Conservation (phyloP, 495 filamentous ascomycete genomes). For the Daldinia childiae region DNA sequence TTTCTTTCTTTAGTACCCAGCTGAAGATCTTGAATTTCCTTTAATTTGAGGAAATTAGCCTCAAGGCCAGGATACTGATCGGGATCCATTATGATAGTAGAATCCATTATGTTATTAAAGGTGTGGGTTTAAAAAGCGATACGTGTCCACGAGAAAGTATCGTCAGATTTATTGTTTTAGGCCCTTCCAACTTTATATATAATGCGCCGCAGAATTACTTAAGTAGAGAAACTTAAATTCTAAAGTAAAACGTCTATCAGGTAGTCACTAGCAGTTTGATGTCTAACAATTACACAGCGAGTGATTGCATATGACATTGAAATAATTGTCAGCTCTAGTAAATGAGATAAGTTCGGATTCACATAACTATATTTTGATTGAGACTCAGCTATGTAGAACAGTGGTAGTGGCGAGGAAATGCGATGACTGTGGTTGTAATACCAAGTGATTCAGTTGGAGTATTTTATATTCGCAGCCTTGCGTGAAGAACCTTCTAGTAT, state of each 20-base stretch:
- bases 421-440: background rate
- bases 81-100: background rate
- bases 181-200: background rate
- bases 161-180: background rate
- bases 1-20: background rate
- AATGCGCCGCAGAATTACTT: background rate
- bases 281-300: background rate
- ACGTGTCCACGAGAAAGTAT: background rate
- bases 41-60: conserved; percentile 7
- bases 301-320: background rate
- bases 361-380: background rate
- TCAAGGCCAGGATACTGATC: background rate
- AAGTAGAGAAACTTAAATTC: background rate
- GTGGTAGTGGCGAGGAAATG: background rate
- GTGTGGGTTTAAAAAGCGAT: background rate
- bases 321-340: background rate
- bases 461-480: background rate
- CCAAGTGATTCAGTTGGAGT: background rate
- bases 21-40: conserved; percentile 4
- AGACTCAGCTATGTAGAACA: background rate
- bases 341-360: background rate
- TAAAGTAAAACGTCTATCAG: background rate
- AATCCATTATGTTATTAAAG: background rate
- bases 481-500: background rate
- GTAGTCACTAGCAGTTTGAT: background rate